Evolutionary conservation across 2,329 filamentous ascomycete genomes (phyloP), one percentile per base, ranked within the genome.

Genomic region (Niveomyces coronatus): DNA sequence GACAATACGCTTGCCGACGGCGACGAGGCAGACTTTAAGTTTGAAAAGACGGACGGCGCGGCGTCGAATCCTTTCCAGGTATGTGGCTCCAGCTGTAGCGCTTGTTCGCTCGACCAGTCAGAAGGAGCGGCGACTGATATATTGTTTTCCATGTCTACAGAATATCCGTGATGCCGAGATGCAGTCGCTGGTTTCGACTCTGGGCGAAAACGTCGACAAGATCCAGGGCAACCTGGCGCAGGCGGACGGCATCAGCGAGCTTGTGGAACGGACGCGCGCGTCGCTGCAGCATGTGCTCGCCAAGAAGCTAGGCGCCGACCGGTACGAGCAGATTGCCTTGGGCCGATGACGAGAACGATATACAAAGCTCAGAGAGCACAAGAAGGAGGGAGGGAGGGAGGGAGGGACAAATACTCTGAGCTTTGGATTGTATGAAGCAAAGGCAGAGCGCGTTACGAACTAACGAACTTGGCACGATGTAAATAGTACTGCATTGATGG

Each of bases 121-220:
- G n/a, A n/a, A n/a, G n/a, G n/a, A n/a, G n/a, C n/a, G n/a, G n/a
- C n/a, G n/a, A n/a, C n/a, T n/a, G n/a, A n/a, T n/a, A n/a, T n/a
- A n/a, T n/a, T n/a, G n/a, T n/a, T n/a, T n/a, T n/a, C n/a, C n/a
- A n/a, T n/a, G n/a, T n/a, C n/a, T 14, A 34, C 22, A 67, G 60
- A 56, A 58, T 24, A 44, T 65, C 9, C 45, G 58, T 20, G 60
- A 68, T 22, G 57, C 63, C 15, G 65, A 70, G 31, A 49, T 74
- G 13, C 47, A 61, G n/a, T 52, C 54, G 3, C 49, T 74, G 4
- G 65, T 63, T 0, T 52, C 61, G 13, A 70, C 75, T 50, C 60
- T 77, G 14, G 58, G 60, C 9, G 71, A 54, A 37, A 73, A 77
- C 45, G 68, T 75, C 56, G 70, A 76, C 43, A 76, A 69, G 47